Base-by-base conservation (phyloP, 1,284 basidiomycete genomes). In the Erythrobasidium hasegawianum region DNA sequence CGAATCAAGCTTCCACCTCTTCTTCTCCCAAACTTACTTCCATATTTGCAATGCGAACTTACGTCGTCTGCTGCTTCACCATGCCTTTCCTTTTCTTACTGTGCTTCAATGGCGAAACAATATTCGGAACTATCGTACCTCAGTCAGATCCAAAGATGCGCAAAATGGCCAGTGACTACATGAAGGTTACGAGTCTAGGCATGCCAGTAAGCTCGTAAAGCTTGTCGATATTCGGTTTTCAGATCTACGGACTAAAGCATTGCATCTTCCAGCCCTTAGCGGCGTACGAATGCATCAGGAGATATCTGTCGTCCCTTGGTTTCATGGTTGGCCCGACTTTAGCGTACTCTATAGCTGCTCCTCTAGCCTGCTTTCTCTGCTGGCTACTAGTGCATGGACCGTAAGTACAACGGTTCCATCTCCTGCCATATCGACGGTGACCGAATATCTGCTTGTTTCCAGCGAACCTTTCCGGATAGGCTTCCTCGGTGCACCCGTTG, bases 401-500 rank as follows among this genome's bases (percentile, higher is more conserved):
- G 18, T 24, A 16, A 7, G 50, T 53, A 14, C 13, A 10, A 50
- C 18, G 50, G 24, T 22, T 16, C 20, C 4, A 27, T 22, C 50
- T 33, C 33, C 4, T 5, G 4, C 33, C 5, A 33, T 5, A 47
- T 41, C 40, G 8, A 24, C 16, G 16, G n/a, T 7, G 14, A 20
- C 50, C 24, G 26, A 53, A 20, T 22, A 7, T 53, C 7, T 3
- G 18, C 50, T 8, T 16, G 26, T 16, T 53, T 33, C 2, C 5
- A 43, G 58, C 54, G 73, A 76, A 9, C 13, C 27, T 2, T 58
- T 92, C 60, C 81, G 88, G 14, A 80, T 97, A 0, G 95, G 95
- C 5, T 98, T 93, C 78, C 85, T 92, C 66, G 95, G 95, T 9
- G 94, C 93, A 1, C 94, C 95, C 0, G 81, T 97, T 41, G 89